A percentile compares a stretch with the other conserved stretches of the same genome.
Evolutionary conservation across 352 stramenopile genomes (phyloP).

Genomic region (Plasmopara muralis): DNA sequence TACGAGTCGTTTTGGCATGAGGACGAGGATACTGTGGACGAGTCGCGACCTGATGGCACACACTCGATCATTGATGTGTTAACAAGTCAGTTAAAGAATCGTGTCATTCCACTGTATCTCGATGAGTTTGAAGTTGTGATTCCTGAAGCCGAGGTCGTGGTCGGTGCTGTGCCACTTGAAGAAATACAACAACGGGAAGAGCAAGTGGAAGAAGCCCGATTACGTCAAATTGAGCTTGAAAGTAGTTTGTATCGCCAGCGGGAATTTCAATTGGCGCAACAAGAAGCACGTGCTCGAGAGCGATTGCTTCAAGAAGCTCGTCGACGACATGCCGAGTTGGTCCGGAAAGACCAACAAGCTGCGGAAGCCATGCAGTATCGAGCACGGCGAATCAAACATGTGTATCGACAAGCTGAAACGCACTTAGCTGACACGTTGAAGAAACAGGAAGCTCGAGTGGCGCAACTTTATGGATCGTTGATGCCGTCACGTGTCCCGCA

Average conservation of each 20-base stretch:
- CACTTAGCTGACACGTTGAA: constrained; percentile 47
- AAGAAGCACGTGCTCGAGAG: constrained; percentile 31
- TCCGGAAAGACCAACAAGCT: constrained; percentile 38
- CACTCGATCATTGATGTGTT: constrained; percentile 53
- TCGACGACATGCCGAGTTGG: constrained; percentile 32
- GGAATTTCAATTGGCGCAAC: constrained; percentile 35
- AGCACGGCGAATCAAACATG: constrained; percentile 44
- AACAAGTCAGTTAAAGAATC: constrained; percentile 31
- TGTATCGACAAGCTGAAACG: constrained; percentile 68
- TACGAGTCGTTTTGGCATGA: constrained; percentile 42
- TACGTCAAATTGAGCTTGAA: constrained; percentile 45
- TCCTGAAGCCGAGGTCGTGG: constrained; percentile 50
- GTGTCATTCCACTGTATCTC: constrained; percentile 48
- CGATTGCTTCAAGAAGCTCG: constrained; percentile 37
- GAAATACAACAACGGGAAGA: constrained; percentile 54
- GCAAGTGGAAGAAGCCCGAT: constrained; percentile 47
- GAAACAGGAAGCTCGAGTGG: constrained; percentile 58
- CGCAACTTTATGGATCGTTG: constrained; percentile 54
- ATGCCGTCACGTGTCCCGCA: constrained; percentile 29
- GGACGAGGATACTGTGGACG: constrained; percentile 13
- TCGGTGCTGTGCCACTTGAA: constrained; percentile 51
- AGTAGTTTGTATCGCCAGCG: constrained; percentile 41
- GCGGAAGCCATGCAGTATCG: constrained; percentile 36
- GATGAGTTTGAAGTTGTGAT: constrained; percentile 66
- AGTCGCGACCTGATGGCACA: constrained; percentile 10